phyloP scores from a whole-genome alignment of 2,329 filamentous ascomycete genomes.

The Alternaria dauci region DNA sequence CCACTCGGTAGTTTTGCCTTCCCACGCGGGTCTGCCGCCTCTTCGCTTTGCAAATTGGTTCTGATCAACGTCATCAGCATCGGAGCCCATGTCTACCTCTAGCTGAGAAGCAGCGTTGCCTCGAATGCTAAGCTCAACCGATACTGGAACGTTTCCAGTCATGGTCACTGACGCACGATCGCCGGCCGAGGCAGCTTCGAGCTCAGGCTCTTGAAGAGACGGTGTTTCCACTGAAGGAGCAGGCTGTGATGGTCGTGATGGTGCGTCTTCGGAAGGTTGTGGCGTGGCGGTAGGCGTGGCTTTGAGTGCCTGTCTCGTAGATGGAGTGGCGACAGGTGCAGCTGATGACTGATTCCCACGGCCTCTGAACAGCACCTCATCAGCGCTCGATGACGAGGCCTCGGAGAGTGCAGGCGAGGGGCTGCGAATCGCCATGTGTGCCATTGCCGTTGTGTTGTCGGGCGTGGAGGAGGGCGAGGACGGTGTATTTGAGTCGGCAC shows the following conservation, averaged over 20 bases:
- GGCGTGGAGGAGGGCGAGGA: slow-evolving; percentile 26
- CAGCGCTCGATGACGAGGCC: slow-evolving; percentile 53
- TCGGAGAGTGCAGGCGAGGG: slow-evolving; percentile 45
- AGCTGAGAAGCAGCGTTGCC: slow-evolving; percentile 5
- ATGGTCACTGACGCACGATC: slow-evolving; percentile 3
- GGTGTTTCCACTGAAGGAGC: background rate
- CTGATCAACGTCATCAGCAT: slow-evolving; percentile 34
- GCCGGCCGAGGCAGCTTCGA: slow-evolving; percentile 10
- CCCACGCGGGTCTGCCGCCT: slow-evolving; percentile 41
- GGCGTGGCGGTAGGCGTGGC: background rate
- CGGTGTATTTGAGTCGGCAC: slow-evolving; percentile 21
- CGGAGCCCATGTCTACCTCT: slow-evolving; percentile 27
- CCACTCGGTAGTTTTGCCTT: slow-evolving; percentile 42
- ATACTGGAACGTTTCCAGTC: slow-evolving; percentile 2
- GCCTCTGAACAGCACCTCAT: slow-evolving; percentile 65
- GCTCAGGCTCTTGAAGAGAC: background rate
- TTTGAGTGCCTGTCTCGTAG: background rate
- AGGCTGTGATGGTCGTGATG: background rate
- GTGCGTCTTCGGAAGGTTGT: background rate
- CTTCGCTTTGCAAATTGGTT: slow-evolving; percentile 37
- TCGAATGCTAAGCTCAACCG: slow-evolving; percentile 19
- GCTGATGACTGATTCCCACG: slow-evolving; percentile 25
- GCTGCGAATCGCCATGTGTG: slow-evolving; percentile 47
- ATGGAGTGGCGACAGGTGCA: slow-evolving; percentile 4
- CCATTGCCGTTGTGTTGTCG: slow-evolving; percentile 39